phyloP scores from a whole-genome alignment of 2,329 filamentous ascomycete species.

The Diaporthe citrichinensis region DNA sequence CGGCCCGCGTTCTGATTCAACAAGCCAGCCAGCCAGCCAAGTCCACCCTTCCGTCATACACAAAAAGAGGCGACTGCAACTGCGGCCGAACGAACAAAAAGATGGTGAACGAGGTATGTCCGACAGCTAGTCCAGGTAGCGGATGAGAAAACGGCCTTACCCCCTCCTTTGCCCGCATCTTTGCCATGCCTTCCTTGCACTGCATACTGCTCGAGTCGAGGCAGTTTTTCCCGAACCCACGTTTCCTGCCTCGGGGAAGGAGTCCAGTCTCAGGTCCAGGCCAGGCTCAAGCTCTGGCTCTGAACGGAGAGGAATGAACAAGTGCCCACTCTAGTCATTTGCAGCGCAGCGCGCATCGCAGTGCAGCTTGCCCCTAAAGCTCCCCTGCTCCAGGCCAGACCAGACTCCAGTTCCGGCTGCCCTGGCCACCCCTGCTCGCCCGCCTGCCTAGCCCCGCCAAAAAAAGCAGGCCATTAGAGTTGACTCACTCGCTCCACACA shows the following conservation, averaged over 20 bases:
- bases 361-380: background rate
- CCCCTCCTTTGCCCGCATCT: background rate
- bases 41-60: background rate
- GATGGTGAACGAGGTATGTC: constrained; percentile 40
- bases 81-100: constrained; percentile 29
- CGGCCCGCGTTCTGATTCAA: background rate
- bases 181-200: constrained; percentile 6
- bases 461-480: constrained; percentile 39
- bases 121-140: background rate
- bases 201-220: constrained; percentile 16
- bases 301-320: background rate
- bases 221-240: background rate
- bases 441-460: constrained; percentile 38
- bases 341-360: background rate
- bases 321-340: constrained; percentile 17
- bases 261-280: background rate
- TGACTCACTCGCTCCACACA: constrained; percentile 40
- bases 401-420: constrained; percentile 13
- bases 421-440: constrained; percentile 24
- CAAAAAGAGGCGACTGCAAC: background rate
- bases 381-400: constrained; percentile 15
- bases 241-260: background rate
- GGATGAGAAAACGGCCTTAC: background rate
- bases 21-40: constrained; percentile 2
- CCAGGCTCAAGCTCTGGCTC: background rate